Conservation (phyloP, 2,329 filamentous ascomycete species). For the Stagonosporopsis rhizophila region DNA sequence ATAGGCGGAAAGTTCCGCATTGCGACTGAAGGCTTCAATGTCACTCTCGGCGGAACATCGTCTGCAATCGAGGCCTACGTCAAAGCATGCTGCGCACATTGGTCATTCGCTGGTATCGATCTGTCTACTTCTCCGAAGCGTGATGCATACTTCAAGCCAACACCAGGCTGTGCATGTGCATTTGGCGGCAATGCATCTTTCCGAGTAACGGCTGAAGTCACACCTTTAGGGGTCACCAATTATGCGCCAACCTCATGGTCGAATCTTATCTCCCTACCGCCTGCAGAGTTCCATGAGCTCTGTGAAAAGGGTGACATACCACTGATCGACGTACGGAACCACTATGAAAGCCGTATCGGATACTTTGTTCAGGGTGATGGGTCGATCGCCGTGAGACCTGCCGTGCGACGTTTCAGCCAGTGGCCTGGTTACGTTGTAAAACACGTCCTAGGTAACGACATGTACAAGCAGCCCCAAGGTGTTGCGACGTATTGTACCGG, state of each 20-base stretch:
- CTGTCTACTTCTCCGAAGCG: constrained; percentile 13
- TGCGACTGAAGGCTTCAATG: constrained; percentile 34
- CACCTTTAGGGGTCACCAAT: constrained; percentile 34
- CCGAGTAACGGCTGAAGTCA: constrained; percentile 30
- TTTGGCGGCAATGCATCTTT: constrained; percentile 24
- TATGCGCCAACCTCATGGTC: constrained; percentile 31
- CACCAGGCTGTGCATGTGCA: constrained; percentile 31
- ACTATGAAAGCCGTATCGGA: constrained; percentile 36
- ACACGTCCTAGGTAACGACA: constrained; percentile 24
- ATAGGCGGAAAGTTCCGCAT: constrained; percentile 32
- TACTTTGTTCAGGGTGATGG: constrained; percentile 32
- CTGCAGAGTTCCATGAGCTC: constrained; percentile 28
- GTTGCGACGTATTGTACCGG: constrained; percentile 36
- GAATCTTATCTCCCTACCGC: constrained; percentile 25
- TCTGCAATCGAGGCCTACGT: constrained; percentile 22
- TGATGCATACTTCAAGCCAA: constrained; percentile 32
- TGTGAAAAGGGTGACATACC: constrained; percentile 23
- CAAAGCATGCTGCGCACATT: constrained; percentile 26
- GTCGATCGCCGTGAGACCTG: constrained; percentile 24
- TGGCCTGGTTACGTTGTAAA: constrained; percentile 33
- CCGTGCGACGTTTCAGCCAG: constrained; percentile 33
- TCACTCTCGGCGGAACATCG: constrained; percentile 30
- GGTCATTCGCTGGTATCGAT: constrained; percentile 29
- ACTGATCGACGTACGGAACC: constrained; percentile 34
- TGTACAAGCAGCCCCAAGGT: constrained; percentile 17